phyloP scores from a whole-genome alignment of 2,329 filamentous ascomycete species.

The Phaeosphaeriaceae sp. region DNA sequence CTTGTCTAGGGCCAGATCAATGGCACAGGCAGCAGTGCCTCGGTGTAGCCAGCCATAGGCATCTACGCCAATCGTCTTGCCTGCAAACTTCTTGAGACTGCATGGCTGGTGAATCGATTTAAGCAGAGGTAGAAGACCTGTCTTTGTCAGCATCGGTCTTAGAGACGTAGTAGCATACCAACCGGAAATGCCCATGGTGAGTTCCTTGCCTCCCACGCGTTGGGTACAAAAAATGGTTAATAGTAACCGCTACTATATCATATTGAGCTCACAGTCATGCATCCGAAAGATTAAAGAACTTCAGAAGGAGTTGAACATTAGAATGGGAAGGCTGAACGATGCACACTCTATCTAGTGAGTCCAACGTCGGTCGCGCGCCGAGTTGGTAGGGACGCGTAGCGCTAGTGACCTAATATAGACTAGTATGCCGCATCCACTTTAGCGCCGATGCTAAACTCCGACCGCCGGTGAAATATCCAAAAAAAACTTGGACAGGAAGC shows the following conservation, averaged over 20 bases:
- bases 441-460: slow-evolving; percentile 19
- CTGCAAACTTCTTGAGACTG: slow-evolving; percentile 83
- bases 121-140: slow-evolving; percentile 85
- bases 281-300: background rate
- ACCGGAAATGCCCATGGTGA: slow-evolving; percentile 51
- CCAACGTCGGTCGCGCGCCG: slow-evolving; percentile 24
- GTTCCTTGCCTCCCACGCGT: slow-evolving; percentile 35
- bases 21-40: slow-evolving; percentile 86
- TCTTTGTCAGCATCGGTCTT: slow-evolving; percentile 22
- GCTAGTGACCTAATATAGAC: slow-evolving; percentile 11
- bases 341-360: slow-evolving; percentile 20
- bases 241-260: slow-evolving; percentile 25
- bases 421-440: slow-evolving; percentile 22
- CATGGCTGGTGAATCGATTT: slow-evolving; percentile 95
- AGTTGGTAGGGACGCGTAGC: slow-evolving; percentile 28
- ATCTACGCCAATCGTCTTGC: slow-evolving; percentile 91
- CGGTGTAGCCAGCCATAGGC: slow-evolving; percentile 98
- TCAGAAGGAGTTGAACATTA: background rate
- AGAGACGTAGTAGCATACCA: slow-evolving; percentile 26
- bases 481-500: slow-evolving; percentile 29
- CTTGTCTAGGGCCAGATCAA: slow-evolving; percentile 86
- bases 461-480: slow-evolving; percentile 19
- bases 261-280: slow-evolving; percentile 7
- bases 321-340: slow-evolving; percentile 9
- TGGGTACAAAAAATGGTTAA: slow-evolving; percentile 29